These are phyloP conservation scores for Pelargonium australe DNA, from an alignment of 441 rosid species.

Conservation along the genomic window DNA sequence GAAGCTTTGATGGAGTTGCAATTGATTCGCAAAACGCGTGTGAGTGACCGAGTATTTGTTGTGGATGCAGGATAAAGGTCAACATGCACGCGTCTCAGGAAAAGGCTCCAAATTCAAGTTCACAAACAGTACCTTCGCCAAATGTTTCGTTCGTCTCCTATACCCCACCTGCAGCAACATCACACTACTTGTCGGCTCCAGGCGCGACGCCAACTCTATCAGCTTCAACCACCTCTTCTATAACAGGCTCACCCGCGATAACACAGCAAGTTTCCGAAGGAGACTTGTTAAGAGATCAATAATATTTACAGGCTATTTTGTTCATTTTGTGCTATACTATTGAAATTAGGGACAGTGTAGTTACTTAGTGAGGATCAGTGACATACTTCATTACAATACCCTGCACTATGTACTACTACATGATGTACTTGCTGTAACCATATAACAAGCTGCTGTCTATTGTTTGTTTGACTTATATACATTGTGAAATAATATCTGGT, in stretches of 20 bases:
- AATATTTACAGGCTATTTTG: not conserved
- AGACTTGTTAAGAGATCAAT: constrained; percentile 18
- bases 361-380: not conserved
- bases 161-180: constrained; percentile 34
- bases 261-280: constrained; percentile 14
- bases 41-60: not conserved
- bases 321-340: not conserved
- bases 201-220: constrained; percentile 33
- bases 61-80: constrained; percentile 58
- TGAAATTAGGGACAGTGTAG: not conserved
- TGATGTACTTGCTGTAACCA: not conserved
- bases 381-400: not conserved
- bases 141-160: constrained; percentile 26
- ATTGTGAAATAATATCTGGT: not conserved
- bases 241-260: constrained; percentile 22
- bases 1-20: not conserved
- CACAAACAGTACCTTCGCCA: constrained; percentile 21
- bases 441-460: not conserved
- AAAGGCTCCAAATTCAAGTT: constrained; percentile 33
- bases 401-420: not conserved
- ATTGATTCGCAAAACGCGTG: not conserved
- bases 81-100: constrained; percentile 74
- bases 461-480: not conserved
- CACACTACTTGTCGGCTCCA: constrained; percentile 18
- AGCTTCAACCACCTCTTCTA: constrained; percentile 24